Percentiles rank a stretch among this genome's conserved stretches.
Conservation (phyloP, 495 filamentous ascomycete genomes). For the Tuber aestivum region DNA sequence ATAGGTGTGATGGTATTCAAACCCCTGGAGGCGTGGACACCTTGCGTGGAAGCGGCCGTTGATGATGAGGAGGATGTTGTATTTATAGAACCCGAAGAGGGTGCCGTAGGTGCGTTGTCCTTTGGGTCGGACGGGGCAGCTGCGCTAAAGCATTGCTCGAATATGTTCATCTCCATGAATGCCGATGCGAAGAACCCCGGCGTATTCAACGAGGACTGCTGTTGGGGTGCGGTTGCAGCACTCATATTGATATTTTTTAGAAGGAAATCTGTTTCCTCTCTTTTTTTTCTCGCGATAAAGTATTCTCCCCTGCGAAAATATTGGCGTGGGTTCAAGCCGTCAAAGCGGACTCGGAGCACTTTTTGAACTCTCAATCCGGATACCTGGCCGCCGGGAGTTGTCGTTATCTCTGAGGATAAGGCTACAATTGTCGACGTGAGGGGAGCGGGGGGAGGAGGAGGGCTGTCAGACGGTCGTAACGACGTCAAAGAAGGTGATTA, state of each 20-base stretch:
- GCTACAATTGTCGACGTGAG: not conserved
- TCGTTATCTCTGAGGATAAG: not conserved
- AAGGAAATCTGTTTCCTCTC: no score
- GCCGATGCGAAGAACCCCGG: slow-evolving; percentile 34
- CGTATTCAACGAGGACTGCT: slow-evolving; percentile 27
- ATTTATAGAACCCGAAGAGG: slow-evolving; percentile 20
- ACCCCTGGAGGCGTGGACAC: not conserved
- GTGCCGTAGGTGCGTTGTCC: slow-evolving; percentile 9
- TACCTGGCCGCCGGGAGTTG: not conserved
- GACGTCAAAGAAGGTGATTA: not conserved
- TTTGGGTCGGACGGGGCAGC: slow-evolving; percentile 26
- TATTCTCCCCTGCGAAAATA: not conserved
- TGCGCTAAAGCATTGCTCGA: slow-evolving; percentile 33
- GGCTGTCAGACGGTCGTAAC: not conserved
- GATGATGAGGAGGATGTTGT: not conserved
- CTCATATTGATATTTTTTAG: slow-evolving; percentile 33
- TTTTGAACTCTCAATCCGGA: not conserved
- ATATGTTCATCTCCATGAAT: slow-evolving; percentile 34
- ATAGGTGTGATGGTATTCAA: not conserved
- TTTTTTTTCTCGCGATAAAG: not conserved
- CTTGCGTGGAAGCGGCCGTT: not conserved
- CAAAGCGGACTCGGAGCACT: not conserved
- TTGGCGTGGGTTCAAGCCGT: not conserved
- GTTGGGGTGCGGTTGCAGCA: slow-evolving; percentile 23
- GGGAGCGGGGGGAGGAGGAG: not conserved